Conservation (phyloP, 2,329 filamentous ascomycete genomes). For the Colletotrichum lentis region DNA sequence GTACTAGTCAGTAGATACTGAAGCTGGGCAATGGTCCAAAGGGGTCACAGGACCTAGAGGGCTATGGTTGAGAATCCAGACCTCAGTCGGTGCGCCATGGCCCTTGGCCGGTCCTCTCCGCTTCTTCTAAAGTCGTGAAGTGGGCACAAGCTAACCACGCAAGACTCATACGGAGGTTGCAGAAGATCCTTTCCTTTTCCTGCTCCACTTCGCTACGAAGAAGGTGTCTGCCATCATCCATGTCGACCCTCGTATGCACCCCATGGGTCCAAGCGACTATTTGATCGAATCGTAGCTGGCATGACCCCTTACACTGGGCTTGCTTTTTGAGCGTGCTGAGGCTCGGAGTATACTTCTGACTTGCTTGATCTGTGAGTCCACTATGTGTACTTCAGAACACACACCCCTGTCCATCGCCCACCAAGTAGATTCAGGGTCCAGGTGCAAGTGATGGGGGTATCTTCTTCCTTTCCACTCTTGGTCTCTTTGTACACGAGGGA, state of each 20-base stretch:
- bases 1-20: neutral
- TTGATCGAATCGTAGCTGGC: no score
- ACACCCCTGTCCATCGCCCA: constrained; percentile 19
- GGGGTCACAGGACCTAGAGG: neutral
- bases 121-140: neutral
- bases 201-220: neutral
- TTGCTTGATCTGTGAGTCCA: neutral
- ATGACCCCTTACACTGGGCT: no score
- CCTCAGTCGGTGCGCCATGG: neutral
- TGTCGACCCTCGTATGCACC: no score
- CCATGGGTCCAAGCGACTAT: no score
- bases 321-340: neutral
- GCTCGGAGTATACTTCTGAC: neutral
- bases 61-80: neutral
- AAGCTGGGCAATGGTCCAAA: neutral
- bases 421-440: constrained; percentile 13
- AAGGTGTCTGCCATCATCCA: no score
- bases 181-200: neutral
- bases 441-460: constrained; percentile 31
- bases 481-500: constrained; percentile 26
- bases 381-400: constrained; percentile 17
- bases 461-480: constrained; percentile 16
- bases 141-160: neutral
- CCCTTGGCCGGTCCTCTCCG: neutral
- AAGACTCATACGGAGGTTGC: neutral